A percentile compares a stretch with the other conserved stretches of the same genome.
These are phyloP conservation scores for Debaryomyces udenii DNA, from an alignment of 1,139 yeast species.

Conservation along the genomic window DNA sequence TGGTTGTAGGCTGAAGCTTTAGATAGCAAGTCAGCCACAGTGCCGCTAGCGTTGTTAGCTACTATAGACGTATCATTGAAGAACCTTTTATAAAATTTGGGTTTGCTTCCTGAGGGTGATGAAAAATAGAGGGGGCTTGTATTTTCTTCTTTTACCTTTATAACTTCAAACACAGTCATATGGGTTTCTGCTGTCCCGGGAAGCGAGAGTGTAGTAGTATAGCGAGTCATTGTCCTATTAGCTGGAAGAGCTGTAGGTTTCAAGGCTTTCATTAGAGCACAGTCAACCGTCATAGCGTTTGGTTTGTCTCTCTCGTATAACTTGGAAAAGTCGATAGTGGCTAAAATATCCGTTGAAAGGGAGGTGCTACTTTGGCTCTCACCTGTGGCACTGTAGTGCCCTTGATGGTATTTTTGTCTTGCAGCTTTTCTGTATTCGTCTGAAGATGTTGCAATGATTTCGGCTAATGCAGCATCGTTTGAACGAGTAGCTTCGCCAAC, in stretches of 20 bases:
- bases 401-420: no score
- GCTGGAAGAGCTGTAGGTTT: constrained; percentile 9
- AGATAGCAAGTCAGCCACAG: no score
- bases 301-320: constrained; percentile 14
- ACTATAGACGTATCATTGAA: no score
- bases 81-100: no score
- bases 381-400: not conserved
- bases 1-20: no score
- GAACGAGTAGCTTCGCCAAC: not conserved
- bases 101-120: no score
- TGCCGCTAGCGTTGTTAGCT: no score
- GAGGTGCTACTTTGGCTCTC: not conserved
- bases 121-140: no score
- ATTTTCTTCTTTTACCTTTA: constrained; percentile 2
- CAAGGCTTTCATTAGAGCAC: constrained; percentile 13
- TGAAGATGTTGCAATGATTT: not conserved
- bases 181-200: constrained; percentile 4
- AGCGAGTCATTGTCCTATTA: constrained; percentile 8
- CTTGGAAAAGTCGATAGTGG: constrained; percentile 13
- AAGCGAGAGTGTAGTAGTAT: constrained; percentile 9
- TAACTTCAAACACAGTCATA: constrained; percentile 10
- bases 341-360: not conserved
- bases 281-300: constrained; percentile 18
- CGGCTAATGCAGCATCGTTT: not conserved
- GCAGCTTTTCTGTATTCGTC: no score